Base-by-base conservation (phyloP, 2,329 filamentous ascomycete species). In the Colletotrichum truncatum region DNA sequence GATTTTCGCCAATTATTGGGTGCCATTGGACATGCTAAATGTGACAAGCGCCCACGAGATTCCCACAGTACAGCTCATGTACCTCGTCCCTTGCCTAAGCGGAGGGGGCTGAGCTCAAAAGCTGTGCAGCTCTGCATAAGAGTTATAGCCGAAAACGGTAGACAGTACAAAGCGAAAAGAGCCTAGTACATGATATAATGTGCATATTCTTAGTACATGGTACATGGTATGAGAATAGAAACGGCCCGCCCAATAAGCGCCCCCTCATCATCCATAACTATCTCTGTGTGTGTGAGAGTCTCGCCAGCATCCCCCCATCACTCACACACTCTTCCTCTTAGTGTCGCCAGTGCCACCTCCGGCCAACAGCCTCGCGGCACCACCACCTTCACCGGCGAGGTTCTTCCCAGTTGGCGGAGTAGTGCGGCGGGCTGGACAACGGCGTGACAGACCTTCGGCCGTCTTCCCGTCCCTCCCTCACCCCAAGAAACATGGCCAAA, bases 181-280 rank as follows among this genome's bases (percentile, higher is more conserved):
- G n/a, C n/a, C n/a, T n/a, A n/a, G n/a, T n/a, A n/a, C n/a, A n/a
- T n/a, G n/a, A n/a, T n/a, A n/a, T n/a, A n/a, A n/a, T n/a, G n/a
- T n/a, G n/a, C n/a, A n/a, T n/a, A n/a, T n/a, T n/a, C n/a, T n/a
- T n/a, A n/a, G n/a, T n/a, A n/a, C n/a, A n/a, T n/a, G n/a, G n/a
- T n/a, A n/a, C n/a, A n/a, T n/a, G n/a, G 38, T 46, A 38, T 46
- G 30, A 41, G 48, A 65, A 54, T 65, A 65, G 62, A 54, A 65
- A 61, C 62, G 16, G 32, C 26, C 51, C 41, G 55, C 30, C 46
- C 30, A 53, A 39, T 53, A 38, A 28, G 34, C 36, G 12, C 41
- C 53, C n/a, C 39, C 26, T 12, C 28, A n/a, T 10, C 10, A 16
- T 30, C 48, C 16, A 36, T n/a, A n/a, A n/a, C n/a, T n/a, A n/a